phyloP scores from a whole-genome alignment of 768 basidiomycete genomes.

The Artomyces pyxidatus region DNA sequence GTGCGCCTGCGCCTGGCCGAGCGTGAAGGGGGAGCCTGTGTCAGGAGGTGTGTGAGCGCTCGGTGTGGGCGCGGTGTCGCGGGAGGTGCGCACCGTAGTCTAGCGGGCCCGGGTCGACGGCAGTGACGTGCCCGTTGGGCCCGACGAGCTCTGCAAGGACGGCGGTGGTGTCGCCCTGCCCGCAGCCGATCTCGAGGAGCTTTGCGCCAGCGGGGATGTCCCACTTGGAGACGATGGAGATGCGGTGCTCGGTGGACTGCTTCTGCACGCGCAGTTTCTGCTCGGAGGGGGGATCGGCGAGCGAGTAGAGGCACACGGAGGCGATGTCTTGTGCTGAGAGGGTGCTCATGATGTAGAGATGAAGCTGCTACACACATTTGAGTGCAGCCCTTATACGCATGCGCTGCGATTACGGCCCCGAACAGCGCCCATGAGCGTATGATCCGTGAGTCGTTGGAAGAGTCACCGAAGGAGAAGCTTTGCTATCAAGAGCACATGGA shows the following conservation, averaged over 20 bases:
- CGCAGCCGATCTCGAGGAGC: constrained; percentile 34
- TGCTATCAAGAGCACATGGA: no score
- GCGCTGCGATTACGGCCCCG: no score
- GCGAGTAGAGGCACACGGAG: constrained; percentile 10
- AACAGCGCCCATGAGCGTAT: no score
- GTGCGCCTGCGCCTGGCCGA: constrained; percentile 29
- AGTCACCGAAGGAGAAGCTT: no score
- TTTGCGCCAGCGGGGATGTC: constrained; percentile 21
- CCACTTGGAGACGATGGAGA: constrained; percentile 25
- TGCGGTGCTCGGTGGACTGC: constrained; percentile 24
- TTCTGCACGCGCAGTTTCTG: no score
- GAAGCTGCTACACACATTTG: no score
- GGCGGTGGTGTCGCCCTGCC: constrained; percentile 33
- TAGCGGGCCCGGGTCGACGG: constrained; percentile 30
- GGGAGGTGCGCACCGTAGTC: constrained; percentile 26
- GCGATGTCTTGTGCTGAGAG: constrained; percentile 11
- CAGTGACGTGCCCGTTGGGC: constrained; percentile 27
- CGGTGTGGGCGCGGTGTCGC: neutral
- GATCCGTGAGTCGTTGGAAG: no score
- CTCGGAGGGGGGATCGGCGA: constrained; percentile 4
- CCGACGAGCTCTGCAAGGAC: constrained; percentile 30
- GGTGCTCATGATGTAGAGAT: no score
- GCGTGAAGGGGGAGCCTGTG: constrained; percentile 28
- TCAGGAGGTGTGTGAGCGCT: neutral
- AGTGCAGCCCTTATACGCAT: no score